Evolutionary conservation across 1,139 yeast genomes (phyloP).

Genomic region (Geotrichum histeridarum): DNA sequence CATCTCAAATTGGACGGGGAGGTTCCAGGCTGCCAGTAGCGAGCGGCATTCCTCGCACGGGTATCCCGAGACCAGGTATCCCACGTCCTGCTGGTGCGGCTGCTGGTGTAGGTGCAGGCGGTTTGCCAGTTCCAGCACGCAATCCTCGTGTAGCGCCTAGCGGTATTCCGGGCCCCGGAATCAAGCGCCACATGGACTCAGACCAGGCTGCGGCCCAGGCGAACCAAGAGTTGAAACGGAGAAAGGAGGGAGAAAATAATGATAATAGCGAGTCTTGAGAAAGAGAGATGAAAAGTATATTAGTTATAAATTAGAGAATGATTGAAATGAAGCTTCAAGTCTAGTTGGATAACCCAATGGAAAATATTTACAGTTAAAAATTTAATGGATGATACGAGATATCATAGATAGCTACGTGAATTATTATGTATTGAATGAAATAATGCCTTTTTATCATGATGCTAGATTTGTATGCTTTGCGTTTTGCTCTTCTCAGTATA

Average conservation of each 20-base stretch:
- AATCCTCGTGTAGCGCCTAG: not conserved
- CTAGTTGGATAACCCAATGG: no score
- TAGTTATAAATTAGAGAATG: not conserved
- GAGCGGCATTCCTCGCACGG: constrained; percentile 3
- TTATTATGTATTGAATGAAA: no score
- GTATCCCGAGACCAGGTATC: constrained; percentile 3
- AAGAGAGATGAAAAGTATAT: not conserved
- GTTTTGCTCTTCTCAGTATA: no score
- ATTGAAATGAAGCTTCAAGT: no score
- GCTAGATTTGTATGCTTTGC: no score
- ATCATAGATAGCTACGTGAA: no score
- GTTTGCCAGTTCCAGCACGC: not conserved
- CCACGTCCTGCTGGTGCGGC: not conserved
- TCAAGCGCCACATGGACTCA: constrained; percentile 4
- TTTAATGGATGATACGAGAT: no score
- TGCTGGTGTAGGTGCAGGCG: not conserved
- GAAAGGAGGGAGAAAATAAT: not conserved
- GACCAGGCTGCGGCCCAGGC: constrained; percentile 4
- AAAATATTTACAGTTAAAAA: no score
- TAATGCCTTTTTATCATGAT: no score
- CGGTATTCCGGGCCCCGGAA: constrained; percentile 15
- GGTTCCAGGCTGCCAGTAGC: not conserved
- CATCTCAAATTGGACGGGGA: not conserved
- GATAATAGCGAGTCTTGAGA: not conserved
- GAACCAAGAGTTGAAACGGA: constrained; percentile 1